Evolutionary conservation across 2,329 filamentous ascomycete genomes (phyloP), one percentile per base, ranked within the genome.

Genomic region (Fusarium cicatricum): DNA sequence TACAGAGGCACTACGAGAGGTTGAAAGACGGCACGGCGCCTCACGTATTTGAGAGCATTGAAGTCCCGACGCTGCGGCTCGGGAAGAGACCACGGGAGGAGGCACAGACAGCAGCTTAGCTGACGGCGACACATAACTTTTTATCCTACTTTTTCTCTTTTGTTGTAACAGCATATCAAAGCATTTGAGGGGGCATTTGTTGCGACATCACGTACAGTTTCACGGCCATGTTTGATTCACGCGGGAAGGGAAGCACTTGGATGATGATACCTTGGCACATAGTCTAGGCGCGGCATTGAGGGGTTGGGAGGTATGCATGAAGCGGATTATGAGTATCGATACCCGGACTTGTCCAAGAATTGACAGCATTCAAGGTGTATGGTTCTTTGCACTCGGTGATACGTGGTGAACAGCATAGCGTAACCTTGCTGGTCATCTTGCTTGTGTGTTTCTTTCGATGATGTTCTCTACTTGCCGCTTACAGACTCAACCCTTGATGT

Each of bases 1-100:
- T 77, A 48, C 60, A 66, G 29, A 58, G 63, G 34, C 76, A 78
- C 50, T 77, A 72, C 64, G 62, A 71, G 40, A 58, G 67, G 12
- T 54, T 78, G 33, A 67, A 68, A 17, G 66, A 70, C 8, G 71
- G 73, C 5, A 68, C 66, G 32, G 61, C 68, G 0, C 65, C 65
- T 41, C 61, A 64, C 15, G 60, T 67, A 12, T 55, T 72, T 1
- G 60, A 66, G 8, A 58, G 60, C 14, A 34, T 60, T 6, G 71
- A 73, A 16, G 60, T 73, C 11, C 72, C 73, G 15, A 63, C 59
- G 9, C 52, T 75, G 26, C 70, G 52, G 42, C 58, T 73, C 16
- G 65, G 56, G 11, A 67, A 56, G 44, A 59, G 60, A 17, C 58
- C 66, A 17, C 66, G 60, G 11, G 64, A 62, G 29, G 60, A 54